Conservation (phyloP, 2,329 filamentous ascomycete species). For the Dactylellina sp. region DNA sequence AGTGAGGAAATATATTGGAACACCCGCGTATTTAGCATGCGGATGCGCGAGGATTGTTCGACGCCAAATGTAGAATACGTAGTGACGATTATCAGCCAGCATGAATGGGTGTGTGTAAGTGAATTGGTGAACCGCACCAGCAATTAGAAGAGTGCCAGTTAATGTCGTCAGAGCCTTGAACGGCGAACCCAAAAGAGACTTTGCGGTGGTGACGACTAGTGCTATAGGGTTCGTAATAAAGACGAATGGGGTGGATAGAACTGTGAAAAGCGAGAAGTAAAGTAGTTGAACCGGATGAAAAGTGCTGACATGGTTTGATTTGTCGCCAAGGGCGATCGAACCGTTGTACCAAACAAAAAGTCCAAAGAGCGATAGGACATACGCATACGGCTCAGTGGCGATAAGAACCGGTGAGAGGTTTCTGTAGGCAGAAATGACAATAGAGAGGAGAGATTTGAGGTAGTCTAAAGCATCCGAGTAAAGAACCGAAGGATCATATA, state of each 20-base stretch:
- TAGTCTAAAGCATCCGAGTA: slow-evolving; percentile 66
- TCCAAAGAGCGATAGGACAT: slow-evolving; percentile 75
- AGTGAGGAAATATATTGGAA: slow-evolving; percentile 77
- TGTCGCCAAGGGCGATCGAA: slow-evolving; percentile 92
- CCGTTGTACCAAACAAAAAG: slow-evolving; percentile 87
- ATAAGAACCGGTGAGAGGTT: slow-evolving; percentile 63
- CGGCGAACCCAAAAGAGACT: slow-evolving; percentile 46
- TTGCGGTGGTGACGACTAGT: slow-evolving; percentile 22
- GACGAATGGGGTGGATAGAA: slow-evolving; percentile 89
- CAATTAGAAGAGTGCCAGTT: slow-evolving; percentile 64
- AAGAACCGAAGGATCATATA: slow-evolving; percentile 42
- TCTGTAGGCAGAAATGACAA: slow-evolving; percentile 72
- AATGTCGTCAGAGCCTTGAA: slow-evolving; percentile 57
- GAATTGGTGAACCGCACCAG: slow-evolving; percentile 77
- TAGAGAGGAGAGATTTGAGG: slow-evolving; percentile 72
- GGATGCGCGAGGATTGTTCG: slow-evolving; percentile 77
- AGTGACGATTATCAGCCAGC: slow-evolving; percentile 94
- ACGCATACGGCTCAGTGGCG: slow-evolving; percentile 68
- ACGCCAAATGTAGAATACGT: slow-evolving; percentile 96
- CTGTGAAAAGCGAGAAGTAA: slow-evolving; percentile 90
- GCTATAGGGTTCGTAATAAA: slow-evolving; percentile 65
- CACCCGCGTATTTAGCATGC: slow-evolving; percentile 74
- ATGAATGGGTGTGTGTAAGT: slow-evolving; percentile 97
- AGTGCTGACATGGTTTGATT: slow-evolving; percentile 90
- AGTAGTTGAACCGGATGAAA: slow-evolving; percentile 92